These are phyloP conservation scores for Talaromyces marneffei DNA, from an alignment of 2,329 filamentous ascomycete species.

Conservation along the genomic window DNA sequence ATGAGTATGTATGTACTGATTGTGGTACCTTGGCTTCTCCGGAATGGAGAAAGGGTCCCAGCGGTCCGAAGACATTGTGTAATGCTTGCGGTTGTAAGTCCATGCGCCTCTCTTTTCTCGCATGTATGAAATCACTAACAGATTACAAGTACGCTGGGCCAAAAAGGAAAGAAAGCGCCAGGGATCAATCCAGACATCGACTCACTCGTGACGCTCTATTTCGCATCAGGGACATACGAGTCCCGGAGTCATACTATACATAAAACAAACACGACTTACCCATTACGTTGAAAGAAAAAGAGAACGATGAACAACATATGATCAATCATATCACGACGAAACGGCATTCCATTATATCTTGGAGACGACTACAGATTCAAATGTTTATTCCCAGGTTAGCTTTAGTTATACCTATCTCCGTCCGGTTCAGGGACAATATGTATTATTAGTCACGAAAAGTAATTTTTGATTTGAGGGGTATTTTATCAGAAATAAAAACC, in stretches of 20 bases:
- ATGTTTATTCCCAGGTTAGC: neutral
- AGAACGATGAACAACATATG: too few relatives aligned
- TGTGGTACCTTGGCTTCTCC: slow-evolving; percentile 92
- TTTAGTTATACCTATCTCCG: neutral
- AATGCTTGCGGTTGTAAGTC: slow-evolving; percentile 81
- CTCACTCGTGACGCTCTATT: neutral
- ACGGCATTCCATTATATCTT: neutral
- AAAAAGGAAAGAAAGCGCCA: slow-evolving; percentile 70
- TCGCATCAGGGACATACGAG: neutral
- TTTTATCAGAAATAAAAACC: neutral
- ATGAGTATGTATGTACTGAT: slow-evolving; percentile 94
- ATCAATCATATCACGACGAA: neutral
- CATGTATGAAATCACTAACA: neutral
- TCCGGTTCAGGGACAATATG: neutral
- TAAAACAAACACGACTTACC: neutral
- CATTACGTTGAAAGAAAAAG: too few relatives aligned
- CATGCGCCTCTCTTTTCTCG: neutral
- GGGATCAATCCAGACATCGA: slow-evolving; percentile 9
- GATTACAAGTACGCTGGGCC: slow-evolving; percentile 49
- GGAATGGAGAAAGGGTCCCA: slow-evolving; percentile 92
- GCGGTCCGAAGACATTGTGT: slow-evolving; percentile 87
- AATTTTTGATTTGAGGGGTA: neutral
- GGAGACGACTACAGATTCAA: neutral
- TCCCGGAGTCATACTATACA: neutral
- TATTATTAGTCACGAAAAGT: neutral